Conservation (phyloP, 768 basidiomycete species). For the Hemileccinum impolitum region DNA sequence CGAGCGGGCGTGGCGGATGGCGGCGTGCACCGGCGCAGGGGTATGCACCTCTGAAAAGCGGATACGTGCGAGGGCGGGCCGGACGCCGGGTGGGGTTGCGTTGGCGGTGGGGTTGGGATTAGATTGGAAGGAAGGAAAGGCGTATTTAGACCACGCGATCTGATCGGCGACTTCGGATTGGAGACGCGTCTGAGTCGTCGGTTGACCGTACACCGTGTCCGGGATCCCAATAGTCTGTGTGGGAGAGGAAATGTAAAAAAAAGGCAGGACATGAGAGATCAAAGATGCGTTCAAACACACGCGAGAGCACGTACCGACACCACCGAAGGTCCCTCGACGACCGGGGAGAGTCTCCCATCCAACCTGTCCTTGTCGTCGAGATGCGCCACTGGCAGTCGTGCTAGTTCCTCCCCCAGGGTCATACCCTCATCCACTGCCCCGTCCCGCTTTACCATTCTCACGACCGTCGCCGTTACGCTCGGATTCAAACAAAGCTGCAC, state of each 20-base stretch:
- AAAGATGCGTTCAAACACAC: no score
- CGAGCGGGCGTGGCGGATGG: constrained; percentile 41
- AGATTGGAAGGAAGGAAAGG: constrained; percentile 17
- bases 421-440: constrained; percentile 12
- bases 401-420: constrained; percentile 6
- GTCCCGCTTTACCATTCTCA: constrained; percentile 58
- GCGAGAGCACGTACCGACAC: constrained; percentile 8
- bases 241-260: no score
- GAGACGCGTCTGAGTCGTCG: constrained; percentile 60
- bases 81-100: constrained; percentile 10
- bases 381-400: constrained; percentile 25
- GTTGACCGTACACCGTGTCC: constrained; percentile 70
- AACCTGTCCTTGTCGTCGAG: constrained; percentile 1
- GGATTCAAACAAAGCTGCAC: constrained; percentile 76
- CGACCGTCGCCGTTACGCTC: constrained; percentile 67
- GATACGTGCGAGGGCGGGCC: constrained; percentile 51
- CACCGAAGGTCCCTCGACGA: background rate
- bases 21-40: constrained; percentile 57
- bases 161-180: constrained; percentile 85
- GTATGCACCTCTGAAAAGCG: constrained; percentile 57
- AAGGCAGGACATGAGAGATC: no score
- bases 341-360: no score
- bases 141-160: constrained; percentile 67
- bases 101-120: constrained; percentile 11
- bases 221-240: constrained; percentile 40